Base-by-base conservation (phyloP, 768 basidiomycete species). In the Mycena epipterygia region DNA sequence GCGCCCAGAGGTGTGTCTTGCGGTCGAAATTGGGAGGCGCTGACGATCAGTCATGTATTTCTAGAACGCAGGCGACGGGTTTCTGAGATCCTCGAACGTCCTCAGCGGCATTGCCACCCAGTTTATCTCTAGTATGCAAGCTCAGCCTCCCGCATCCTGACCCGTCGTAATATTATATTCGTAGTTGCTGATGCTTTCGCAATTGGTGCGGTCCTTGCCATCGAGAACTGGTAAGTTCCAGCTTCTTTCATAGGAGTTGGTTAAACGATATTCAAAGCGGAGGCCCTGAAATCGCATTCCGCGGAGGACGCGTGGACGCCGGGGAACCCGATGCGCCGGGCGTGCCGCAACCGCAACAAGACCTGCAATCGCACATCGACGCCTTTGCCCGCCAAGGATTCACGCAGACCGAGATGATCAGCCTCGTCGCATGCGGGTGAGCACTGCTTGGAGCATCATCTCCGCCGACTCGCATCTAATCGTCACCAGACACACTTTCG, bases 271-370 rank as follows among this genome's bases (percentile, higher is more conserved):
- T 35, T 37, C 13, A 37, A n/a, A 65, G 60, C 16, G 62, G 68
- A 16, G 68, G 68, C 23, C 68, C 62, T n/a, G 57, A 57, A 42
- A 59, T 70, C 25, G 42, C 62, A 0, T 70, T 70, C 44, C 68
- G 68, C 32, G 68, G 62, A 19, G 63, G 68, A 23, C 68, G 68
- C 14, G 21, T 70, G 21, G 68, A 70, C 49, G 68, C 68, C 33
- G 61, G 25, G 21, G 53, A 51, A 23, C 52, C 68, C 33, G 48
- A 62, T 32, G n/a, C 53, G 6, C 57, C 52, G 12, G 58, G 57
- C 21, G 68, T 69, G 2, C 68, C 68, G 7, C 29, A 69, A 41
- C 68, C 68, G 2, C 61, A 69, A 32, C 14, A 64, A 17, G 55
- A 51, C 42, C 30, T 69, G 51, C 23, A 56, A 19, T 27, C 52